Base-by-base conservation (phyloP, 2,329 filamentous ascomycete genomes). In the Didymella keratinophila region DNA sequence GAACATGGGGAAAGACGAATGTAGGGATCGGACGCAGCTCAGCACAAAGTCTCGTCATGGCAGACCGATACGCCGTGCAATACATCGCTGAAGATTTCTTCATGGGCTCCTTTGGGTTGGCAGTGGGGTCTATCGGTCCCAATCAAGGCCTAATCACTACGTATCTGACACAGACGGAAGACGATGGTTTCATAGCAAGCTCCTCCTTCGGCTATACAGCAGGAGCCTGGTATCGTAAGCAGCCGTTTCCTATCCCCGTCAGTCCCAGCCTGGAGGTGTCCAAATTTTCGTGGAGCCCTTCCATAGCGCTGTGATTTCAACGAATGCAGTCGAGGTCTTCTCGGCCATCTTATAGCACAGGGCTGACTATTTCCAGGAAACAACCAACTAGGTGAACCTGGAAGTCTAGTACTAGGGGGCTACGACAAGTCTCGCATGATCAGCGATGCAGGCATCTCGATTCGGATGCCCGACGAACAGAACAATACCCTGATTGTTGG, bases 321-420 rank as follows among this genome's bases (percentile, higher is more conserved):
- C n/a, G n/a, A n/a, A n/a, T n/a, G n/a, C n/a, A n/a, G n/a, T n/a
- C n/a, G n/a, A n/a, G n/a, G n/a, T n/a, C n/a, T n/a, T n/a, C n/a
- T n/a, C n/a, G n/a, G n/a, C n/a, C n/a, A n/a, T n/a, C n/a, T n/a
- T n/a, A n/a, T n/a, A n/a, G n/a, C n/a, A n/a, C n/a, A n/a, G n/a
- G n/a, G 8, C 27, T 28, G 4, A 73, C 45, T 1, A 11, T n/a
- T 1, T 12, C 2, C 9, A 76, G 73, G 66, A n/a, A 73, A 73
- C 25, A 65, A 65, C 34, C 30, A 52, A 4, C 64, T 61, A n/a
- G 74, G 62, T 63, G 52, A 30, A 2, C 51, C 54, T 2, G 76
- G 69, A 20, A 78, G 64, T 39, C 67, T 80, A 5, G 71, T 78
- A 0, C 64, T 81, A 1, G 79, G 79, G 12, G 79, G 79, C 6